Conservation (phyloP, 306 rosid genomes). For the Fragaria ananassa region DNA sequence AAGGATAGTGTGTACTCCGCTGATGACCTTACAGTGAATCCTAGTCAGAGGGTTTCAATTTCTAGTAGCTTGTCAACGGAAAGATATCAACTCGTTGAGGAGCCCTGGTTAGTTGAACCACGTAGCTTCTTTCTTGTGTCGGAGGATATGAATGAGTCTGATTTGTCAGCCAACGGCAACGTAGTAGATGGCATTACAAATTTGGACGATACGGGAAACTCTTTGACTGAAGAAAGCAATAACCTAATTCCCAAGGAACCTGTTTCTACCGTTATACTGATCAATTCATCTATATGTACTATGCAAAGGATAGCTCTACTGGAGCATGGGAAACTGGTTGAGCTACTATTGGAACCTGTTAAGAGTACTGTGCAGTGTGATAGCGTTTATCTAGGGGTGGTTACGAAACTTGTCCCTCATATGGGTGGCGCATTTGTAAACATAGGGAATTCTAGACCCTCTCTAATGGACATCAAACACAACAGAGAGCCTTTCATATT, state of each 20-base stretch:
- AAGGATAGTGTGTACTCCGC: conserved; percentile 40
- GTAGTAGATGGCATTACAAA: conserved; percentile 31
- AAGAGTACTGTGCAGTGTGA: conserved; percentile 92
- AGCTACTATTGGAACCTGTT: conserved; percentile 85
- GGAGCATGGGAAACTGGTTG: conserved; percentile 81
- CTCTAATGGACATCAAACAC: conserved; percentile 79
- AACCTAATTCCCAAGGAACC: conserved; percentile 41
- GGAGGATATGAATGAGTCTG: conserved; percentile 41
- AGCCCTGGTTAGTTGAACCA: conserved; percentile 73
- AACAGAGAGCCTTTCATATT: conserved; percentile 83
- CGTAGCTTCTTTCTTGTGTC: conserved; percentile 30
- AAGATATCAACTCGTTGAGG: conserved; percentile 75
- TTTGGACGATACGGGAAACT: conserved; percentile 43
- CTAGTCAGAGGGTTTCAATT: conserved; percentile 31
- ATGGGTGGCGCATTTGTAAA: conserved; percentile 96
- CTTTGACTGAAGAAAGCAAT: conserved; percentile 52
- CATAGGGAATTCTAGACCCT: conserved; percentile 76
- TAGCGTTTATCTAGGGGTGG: conserved; percentile 79
- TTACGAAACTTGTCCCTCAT: conserved; percentile 85
- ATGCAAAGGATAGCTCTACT: conserved; percentile 98
- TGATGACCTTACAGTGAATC: conserved; percentile 29
- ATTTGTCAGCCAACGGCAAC: conserved; percentile 33
- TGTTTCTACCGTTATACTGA: conserved; percentile 66
- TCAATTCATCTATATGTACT: conserved; percentile 92
- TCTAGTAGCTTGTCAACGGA: conserved; percentile 34